Evolutionary conservation across 1,284 basidiomycete genomes (phyloP).

Genomic region (Sanguinoderma infundibulare): DNA sequence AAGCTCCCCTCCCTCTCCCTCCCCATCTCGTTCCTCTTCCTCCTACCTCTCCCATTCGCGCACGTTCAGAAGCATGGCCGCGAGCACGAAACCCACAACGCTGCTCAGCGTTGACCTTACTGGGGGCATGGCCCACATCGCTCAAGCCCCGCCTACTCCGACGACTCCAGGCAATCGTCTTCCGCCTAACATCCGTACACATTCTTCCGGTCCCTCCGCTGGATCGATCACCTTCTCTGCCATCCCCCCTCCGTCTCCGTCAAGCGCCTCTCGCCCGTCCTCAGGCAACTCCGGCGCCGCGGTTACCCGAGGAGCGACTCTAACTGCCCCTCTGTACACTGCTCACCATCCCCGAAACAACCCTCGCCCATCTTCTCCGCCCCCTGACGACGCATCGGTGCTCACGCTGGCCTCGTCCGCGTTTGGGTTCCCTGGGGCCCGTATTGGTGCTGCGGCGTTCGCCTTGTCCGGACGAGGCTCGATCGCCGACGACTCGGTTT

Average conservation of each 20-base stretch:
- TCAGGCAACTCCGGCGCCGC: constrained; percentile 37
- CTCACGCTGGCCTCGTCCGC: constrained; percentile 93
- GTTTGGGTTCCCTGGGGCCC: constrained; percentile 69
- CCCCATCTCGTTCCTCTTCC: constrained; percentile 78
- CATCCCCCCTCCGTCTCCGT: constrained; percentile 53
- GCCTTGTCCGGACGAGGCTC: constrained; percentile 35
- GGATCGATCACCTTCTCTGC: constrained; percentile 73
- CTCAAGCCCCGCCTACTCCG: constrained; percentile 76
- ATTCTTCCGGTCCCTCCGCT: constrained; percentile 58
- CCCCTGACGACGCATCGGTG: constrained; percentile 89
- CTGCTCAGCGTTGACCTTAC: constrained; percentile 86
- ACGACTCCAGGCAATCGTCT: constrained; percentile 53
- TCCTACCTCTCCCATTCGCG: constrained; percentile 81
- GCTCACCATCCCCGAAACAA: constrained; percentile 94
- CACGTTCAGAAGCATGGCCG: constrained; percentile 80
- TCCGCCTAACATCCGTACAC: constrained; percentile 59
- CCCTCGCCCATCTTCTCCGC: constrained; percentile 88
- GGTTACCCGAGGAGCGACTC: constrained; percentile 27
- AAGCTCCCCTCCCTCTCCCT: constrained; percentile 82
- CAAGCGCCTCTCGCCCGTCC: constrained; percentile 50
- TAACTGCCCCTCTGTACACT: constrained; percentile 88
- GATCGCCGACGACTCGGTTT: constrained; percentile 66
- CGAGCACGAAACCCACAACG: constrained; percentile 96
- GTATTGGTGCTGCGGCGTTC: constrained; percentile 37
- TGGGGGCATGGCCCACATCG: constrained; percentile 88